Base-by-base conservation (phyloP, 768 basidiomycete species). In the Leccinum obscurum region DNA sequence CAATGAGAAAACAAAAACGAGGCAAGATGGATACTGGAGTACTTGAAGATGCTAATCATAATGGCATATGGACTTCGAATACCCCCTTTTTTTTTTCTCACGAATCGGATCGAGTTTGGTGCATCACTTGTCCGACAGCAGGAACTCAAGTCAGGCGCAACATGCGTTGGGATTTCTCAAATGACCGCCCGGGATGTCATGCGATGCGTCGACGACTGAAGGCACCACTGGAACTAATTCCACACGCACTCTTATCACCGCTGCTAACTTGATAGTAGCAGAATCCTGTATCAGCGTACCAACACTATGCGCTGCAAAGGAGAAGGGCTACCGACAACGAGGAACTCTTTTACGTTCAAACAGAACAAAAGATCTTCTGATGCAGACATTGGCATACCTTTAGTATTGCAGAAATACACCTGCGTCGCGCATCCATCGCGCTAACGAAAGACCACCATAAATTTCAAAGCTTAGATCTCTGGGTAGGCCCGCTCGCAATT, bases 401-500 rank as follows among this genome's bases (percentile, higher is more conserved):
- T 13, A 2, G 10, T 51, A 30, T 20, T 20, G 44, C 20, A 46
- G 3, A 46, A 46, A 11, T 5, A 11, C 10, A 46, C 7, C 22
- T 24, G 44, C 44, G 10, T 44, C 44, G 8, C 44, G 44, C n/a
- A 44, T 44, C n/a, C n/a, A n/a, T n/a, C 39, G 39, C 39, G 9
- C n/a, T 8, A 44, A 20, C 20, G 44, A 46, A 11, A 20, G 10
- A 20, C 4, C 11, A 46, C n/a, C n/a, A 20, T 46, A 46, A 20
- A 20, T 46, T 46, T 63, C 49, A 71, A 37, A 71, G 65, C 37
- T 60, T 53, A 20, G 70, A 59, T 28, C 41, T 62, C 9, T 46
- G 44, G 20, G 44, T 20, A 2, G 41, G 17, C 2, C 14, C 20
- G 11, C 57, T 59, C 49, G 61, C 65, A 59, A 65, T 56, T n/a